Evolutionary conservation across 768 basidiomycete species (phyloP), one percentile per base, ranked within the genome.

Genomic region (Trametes coccinea): DNA sequence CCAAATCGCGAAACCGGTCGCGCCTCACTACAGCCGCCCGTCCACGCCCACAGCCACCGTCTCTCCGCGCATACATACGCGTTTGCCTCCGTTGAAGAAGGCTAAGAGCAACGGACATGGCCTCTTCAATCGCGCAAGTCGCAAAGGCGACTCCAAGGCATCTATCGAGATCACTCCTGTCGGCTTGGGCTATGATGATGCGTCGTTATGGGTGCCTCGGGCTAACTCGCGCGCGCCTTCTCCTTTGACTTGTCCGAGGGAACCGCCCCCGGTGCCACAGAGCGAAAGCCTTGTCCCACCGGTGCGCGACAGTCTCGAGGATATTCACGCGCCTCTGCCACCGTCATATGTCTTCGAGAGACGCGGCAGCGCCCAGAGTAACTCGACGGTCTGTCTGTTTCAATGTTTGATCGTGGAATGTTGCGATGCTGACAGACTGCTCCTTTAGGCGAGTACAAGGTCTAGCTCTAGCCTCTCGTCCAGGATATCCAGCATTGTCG

Each of bases 261-360:
- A 66, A 10, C 60, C 56, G 8, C 63, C 70, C 3, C 67, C 70
- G 5, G 60, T 65, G 7, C 65, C 66, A 16, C 56, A 43, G 16
- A 39, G 31, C 22, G n/a, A n/a, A 8, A 6, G 14, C 41, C 4
- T 27, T 13, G 31, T 40, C 17, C 51, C 53, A 1, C 9, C 43
- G 14, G 40, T 40, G 27, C 34, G 40, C 43, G 56, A 56, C 14
- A 31, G 39, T 16, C 46, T 59, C n/a, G 61, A 62, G n/a, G 60
- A 59, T 8, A 45, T 54, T 2, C 55, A 54, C 13, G 50, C 47
- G 0, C 43, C 66, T 27, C 53, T 66, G 48, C 61, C 65, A 2
- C 69, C 70, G 8, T 53, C 57, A 9, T 70, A 70, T 39, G 70
- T 70, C 8, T 70, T 66, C 47, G 66, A 62, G 48, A 44, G 71